Base-by-base conservation (phyloP, 139 green algal genomes). In the Chlorella vulgaris region DNA sequence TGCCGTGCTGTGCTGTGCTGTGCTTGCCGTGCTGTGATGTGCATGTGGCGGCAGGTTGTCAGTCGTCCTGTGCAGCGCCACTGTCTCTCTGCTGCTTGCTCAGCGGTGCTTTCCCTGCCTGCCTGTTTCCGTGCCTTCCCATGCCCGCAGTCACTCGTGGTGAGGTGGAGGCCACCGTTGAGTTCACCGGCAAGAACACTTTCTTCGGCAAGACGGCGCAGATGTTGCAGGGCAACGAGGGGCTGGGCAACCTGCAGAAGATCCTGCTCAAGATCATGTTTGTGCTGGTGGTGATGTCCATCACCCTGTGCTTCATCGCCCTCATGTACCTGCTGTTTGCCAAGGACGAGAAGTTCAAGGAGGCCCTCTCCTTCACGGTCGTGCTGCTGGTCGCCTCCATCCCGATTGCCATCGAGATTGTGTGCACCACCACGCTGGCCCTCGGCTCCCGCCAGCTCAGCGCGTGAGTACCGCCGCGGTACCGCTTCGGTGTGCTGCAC, bases 121-220 rank as follows among this genome's bases (percentile, higher is more conserved):
- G 31, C 43, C 4, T 8, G 7, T 19, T 24, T 24, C 10, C 47
- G 40, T 47, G 8, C 4, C 10, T 39, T 4, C 24, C 26, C 67
- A 24, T 21, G 26, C 36, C 39, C 38, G 70, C 70, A 90, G 77
- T 94, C 38, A 87, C 84, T 22, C 89, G 90, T 43, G 92, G 92
- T 47, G 92, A 96, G 85, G 85, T 90, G 1, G 90, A 94, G 83
- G 91, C 69, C 71, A 94, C 88, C 39, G 91, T 95, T 19, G 79
- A 91, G 83, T 87, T 85, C 82, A 96, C 92, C 24, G 93, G 93
- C 82, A 79, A 66, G 26, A 88, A 93, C 85, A 96, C 93, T 69
- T 96, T 96, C 82, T 96, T 96, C 75, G 93, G 93, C 78, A 96
- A 96, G 88, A 96, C 93, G 22, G 93, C 93, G 43, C 86, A 86